Base-by-base conservation (phyloP, 2,329 filamentous ascomycete species). In the Aspergillus costaricaensis region DNA sequence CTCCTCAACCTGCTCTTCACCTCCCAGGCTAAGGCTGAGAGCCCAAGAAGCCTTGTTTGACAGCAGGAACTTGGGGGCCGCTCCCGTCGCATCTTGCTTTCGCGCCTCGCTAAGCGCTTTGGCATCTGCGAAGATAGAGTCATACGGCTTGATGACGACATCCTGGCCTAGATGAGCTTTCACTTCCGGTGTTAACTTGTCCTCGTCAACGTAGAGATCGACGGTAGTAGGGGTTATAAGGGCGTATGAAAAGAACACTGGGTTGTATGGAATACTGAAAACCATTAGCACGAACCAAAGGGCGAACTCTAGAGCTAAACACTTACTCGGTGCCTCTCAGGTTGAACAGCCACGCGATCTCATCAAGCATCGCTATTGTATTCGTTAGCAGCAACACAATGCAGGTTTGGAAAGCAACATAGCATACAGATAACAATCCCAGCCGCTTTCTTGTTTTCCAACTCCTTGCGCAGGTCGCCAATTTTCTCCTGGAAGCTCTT, bases 311-410 rank as follows among this genome's bases (percentile, higher is more conserved):
- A 7, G n/a, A 8, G 15, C 32, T 2, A 9, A 30, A 19, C 51
- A 54, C 82, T 65, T 78, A 85, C 83, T 98, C 95, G 75, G 85
- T 95, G 68, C 95, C 95, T 68, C 95, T 88, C 52, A 99, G 80
- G 77, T 99, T 99, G 81, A 97, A 97, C n/a, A 99, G 83, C 95
- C 95, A 99, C 10, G 95, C 95, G 69, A 97, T 87, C 77, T 99
- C 95, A 71, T 99, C 95, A 47, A 99, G 86, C 88, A 96, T 93
- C 5, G 93, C 81, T 81, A 55, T 27, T 48, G 36, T 56, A 17
- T 60, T 56, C 30, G 61, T 71, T 62, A 68, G 65, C 56, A 36
- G 43, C 30, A 25, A n/a, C 14, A 3, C 32, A 21, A 12, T 12
- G 8, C 10, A 27, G 14, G 21, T 15, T 9, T 14, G 7, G 5